Conservation (phyloP, 2,329 filamentous ascomycete species). For the Colletotrichum shisoi region DNA sequence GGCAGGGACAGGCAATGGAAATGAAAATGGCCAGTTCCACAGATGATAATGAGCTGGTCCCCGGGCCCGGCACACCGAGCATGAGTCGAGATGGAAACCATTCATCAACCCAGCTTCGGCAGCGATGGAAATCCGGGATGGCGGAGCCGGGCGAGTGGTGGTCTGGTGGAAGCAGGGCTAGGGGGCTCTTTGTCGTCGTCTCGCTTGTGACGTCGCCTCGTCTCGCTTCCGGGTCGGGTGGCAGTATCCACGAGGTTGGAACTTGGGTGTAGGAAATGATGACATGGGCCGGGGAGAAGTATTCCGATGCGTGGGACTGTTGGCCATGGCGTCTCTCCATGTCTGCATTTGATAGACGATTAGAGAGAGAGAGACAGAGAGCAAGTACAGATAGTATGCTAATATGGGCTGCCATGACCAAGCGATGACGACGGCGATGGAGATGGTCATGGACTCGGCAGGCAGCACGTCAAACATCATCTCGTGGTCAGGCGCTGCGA, state of each 20-base stretch:
- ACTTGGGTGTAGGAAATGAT: constrained; percentile 36
- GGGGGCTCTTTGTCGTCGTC: constrained; percentile 4
- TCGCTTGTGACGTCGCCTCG: constrained; percentile 22
- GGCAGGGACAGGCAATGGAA: constrained; percentile 18
- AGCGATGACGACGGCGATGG: constrained; percentile 11
- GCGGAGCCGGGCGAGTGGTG: constrained; percentile 4
- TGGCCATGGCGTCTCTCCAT: constrained; percentile 4
- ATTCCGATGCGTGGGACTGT: constrained; percentile 11
- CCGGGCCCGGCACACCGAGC: background rate
- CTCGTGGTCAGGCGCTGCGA: constrained; percentile 10
- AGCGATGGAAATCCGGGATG: background rate
- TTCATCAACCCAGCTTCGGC: background rate
- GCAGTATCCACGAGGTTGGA: constrained; percentile 24
- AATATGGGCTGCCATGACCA: background rate
- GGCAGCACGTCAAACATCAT: background rate
- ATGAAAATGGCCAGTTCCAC: background rate
- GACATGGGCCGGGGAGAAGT: constrained; percentile 30
- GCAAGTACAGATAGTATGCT: background rate
- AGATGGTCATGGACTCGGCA: background rate
- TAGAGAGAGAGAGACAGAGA: background rate
- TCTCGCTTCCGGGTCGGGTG: constrained; percentile 24
- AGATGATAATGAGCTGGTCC: background rate
- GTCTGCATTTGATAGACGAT: no score
- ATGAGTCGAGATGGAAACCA: background rate
- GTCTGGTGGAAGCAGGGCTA: constrained; percentile 17